Conservation (phyloP, 352 stramenopile species). For the Pythium chondricola region DNA sequence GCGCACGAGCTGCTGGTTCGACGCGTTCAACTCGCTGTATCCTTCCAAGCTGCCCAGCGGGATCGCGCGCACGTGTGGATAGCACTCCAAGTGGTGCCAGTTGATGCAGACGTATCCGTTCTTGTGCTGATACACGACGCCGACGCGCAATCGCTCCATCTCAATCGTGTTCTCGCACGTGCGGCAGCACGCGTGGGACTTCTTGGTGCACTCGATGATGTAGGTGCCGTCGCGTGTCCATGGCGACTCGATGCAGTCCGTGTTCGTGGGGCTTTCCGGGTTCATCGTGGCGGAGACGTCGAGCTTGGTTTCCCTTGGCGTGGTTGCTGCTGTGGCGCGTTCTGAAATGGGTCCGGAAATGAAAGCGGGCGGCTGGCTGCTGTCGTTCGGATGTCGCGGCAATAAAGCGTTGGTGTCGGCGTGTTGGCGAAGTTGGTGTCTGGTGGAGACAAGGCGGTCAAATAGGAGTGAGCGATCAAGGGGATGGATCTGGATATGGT, state of each 20-base stretch:
- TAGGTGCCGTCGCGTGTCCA: constrained; percentile 77
- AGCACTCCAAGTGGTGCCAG: constrained; percentile 82
- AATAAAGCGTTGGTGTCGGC: too few relatives aligned
- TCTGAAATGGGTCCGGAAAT: background rate
- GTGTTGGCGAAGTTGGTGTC: too few relatives aligned
- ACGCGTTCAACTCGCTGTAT: constrained; percentile 49
- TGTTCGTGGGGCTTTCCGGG: constrained; percentile 17
- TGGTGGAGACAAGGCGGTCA: too few relatives aligned
- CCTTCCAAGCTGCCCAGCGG: constrained; percentile 60
- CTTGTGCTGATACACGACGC: constrained; percentile 75
- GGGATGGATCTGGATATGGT: too few relatives aligned
- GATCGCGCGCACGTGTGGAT: constrained; percentile 48
- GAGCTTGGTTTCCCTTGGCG: background rate
- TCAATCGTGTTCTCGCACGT: constrained; percentile 68
- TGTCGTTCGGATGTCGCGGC: too few relatives aligned
- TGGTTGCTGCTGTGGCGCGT: background rate
- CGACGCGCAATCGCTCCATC: constrained; percentile 55
- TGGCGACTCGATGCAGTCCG: constrained; percentile 31
- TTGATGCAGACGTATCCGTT: constrained; percentile 83
- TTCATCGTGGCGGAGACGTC: constrained; percentile 12
- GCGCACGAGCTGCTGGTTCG: constrained; percentile 51
- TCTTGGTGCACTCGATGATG: constrained; percentile 72
- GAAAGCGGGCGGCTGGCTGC: too few relatives aligned
- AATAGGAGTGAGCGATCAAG: too few relatives aligned
- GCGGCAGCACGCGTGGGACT: constrained; percentile 67